Evolutionary conservation across 306 rosid genomes (phyloP).

Genomic region (Senna siamea): DNA sequence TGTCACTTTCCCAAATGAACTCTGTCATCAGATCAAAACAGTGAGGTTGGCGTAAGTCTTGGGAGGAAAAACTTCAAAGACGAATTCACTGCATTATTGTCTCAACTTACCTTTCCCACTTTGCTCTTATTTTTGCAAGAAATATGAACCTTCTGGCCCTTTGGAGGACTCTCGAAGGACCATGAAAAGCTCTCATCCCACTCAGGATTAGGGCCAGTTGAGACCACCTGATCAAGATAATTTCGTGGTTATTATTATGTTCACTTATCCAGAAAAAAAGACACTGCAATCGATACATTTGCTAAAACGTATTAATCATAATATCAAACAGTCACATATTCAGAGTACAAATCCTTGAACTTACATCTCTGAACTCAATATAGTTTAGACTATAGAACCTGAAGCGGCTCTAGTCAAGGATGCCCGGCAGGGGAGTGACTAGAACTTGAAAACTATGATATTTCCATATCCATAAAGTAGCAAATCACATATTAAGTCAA

Average conservation of each 20-base stretch:
- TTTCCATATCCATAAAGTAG: constrained; percentile 16
- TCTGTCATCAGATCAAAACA: constrained; percentile 54
- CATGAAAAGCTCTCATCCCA: constrained; percentile 97
- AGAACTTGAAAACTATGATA: neutral
- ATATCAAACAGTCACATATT: neutral
- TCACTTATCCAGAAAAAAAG: constrained; percentile 4
- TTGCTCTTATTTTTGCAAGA: constrained; percentile 99
- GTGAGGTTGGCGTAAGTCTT: constrained; percentile 10
- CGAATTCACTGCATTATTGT: no score
- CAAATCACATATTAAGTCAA: constrained; percentile 16
- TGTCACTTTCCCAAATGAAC: constrained; percentile 95
- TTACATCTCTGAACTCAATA: constrained; percentile 13
- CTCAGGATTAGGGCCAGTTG: constrained; percentile 95
- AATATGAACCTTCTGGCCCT: constrained; percentile 97
- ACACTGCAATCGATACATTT: neutral
- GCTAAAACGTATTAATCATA: constrained; percentile 2
- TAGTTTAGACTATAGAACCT: neutral
- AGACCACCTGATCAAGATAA: constrained; percentile 60
- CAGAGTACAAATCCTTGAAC: neutral
- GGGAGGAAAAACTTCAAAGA: no score
- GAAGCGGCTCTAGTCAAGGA: neutral
- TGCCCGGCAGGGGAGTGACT: neutral
- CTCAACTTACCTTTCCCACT: constrained; percentile 83
- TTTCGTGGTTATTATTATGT: constrained; percentile 27
- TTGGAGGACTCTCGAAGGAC: constrained; percentile 99